A percentile compares a stretch with the other conserved stretches of the same genome.
phyloP scores from a whole-genome alignment of 2,329 filamentous ascomycete species.

The Pseudocercospora macadamiae region DNA sequence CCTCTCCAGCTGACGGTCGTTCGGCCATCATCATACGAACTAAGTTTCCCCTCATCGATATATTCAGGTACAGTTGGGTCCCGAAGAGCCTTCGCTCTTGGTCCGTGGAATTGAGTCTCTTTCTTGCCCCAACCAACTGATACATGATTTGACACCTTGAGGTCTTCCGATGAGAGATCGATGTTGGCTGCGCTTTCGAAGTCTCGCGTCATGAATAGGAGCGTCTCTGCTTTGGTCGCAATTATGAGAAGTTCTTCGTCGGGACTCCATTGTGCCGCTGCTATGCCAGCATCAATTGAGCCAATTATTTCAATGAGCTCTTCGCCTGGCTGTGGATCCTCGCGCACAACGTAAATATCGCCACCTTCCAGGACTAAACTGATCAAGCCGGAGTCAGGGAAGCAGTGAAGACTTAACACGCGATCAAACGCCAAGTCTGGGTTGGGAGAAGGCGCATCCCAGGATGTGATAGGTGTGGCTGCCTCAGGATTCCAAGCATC shows the following conservation, averaged over 20 bases:
- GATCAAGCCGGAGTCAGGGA: constrained; percentile 75
- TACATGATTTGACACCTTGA: constrained; percentile 84
- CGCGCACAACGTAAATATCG: constrained; percentile 83
- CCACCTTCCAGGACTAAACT: constrained; percentile 87
- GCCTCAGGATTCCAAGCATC: constrained; percentile 46
- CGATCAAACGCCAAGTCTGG: constrained; percentile 75
- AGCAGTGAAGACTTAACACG: constrained; percentile 80
- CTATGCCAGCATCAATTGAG: constrained; percentile 88
- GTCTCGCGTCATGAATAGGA: constrained; percentile 88
- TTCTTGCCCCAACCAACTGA: constrained; percentile 98
- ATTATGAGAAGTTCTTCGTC: constrained; percentile 90
- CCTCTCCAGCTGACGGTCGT: constrained; percentile 88
- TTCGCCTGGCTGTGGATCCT: constrained; percentile 66
- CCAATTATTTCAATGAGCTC: constrained; percentile 93
- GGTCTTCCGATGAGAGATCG: constrained; percentile 70
- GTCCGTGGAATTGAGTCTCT: constrained; percentile 94
- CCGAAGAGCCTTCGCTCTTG: constrained; percentile 69
- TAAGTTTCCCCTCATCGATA: constrained; percentile 80
- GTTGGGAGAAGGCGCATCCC: constrained; percentile 82
- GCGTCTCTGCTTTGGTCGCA: constrained; percentile 74
- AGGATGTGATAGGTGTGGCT: constrained; percentile 68
- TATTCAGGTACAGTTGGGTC: constrained; percentile 95
- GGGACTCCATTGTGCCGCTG: constrained; percentile 88
- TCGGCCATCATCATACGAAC: constrained; percentile 68
- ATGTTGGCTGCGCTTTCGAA: constrained; percentile 84